phyloP scores from a whole-genome alignment of 352 stramenopile species.

The Phytophthora pluvialis region DNA sequence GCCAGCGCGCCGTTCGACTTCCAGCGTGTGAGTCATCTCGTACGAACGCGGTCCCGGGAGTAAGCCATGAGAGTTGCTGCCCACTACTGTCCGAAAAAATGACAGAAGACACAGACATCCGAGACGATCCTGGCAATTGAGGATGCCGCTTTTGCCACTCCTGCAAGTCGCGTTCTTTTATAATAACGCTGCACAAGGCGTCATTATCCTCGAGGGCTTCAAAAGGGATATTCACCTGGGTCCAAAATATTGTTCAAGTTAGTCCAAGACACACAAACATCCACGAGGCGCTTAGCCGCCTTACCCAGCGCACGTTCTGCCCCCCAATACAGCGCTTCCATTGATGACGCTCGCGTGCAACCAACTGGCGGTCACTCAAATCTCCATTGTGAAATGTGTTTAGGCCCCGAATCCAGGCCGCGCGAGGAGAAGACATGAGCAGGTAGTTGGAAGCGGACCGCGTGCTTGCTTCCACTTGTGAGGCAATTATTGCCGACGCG shows the following conservation, averaged over 20 bases:
- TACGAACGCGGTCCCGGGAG: constrained; percentile 39
- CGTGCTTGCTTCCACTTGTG: constrained; percentile 22
- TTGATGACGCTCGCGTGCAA: constrained; percentile 63
- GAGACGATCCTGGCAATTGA: constrained; percentile 15
- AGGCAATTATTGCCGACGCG: constrained; percentile 13
- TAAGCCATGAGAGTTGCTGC: constrained; percentile 39
- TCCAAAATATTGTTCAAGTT: background rate
- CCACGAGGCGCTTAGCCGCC: background rate
- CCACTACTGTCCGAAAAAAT: constrained; percentile 33
- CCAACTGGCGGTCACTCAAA: constrained; percentile 59
- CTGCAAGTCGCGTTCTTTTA: constrained; percentile 41
- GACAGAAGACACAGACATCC: constrained; percentile 37
- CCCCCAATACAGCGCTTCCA: constrained; percentile 72
- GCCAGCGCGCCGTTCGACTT: constrained; percentile 22
- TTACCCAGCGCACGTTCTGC: constrained; percentile 51
- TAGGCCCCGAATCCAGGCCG: constrained; percentile 14
- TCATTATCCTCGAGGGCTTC: constrained; percentile 33
- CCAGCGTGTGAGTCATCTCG: constrained; percentile 34
- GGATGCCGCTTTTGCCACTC: constrained; percentile 31
- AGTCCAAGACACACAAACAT: background rate
- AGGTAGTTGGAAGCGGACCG: constrained; percentile 39
- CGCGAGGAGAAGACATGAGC: constrained; percentile 38
- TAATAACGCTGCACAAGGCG: constrained; percentile 39
- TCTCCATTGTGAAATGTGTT: constrained; percentile 22
- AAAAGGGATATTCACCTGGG: constrained; percentile 44